A percentile compares a stretch with the other conserved stretches of the same genome.
Conservation (phyloP, 805 yeast species). For the Schizosaccharomyces pombe region DNA sequence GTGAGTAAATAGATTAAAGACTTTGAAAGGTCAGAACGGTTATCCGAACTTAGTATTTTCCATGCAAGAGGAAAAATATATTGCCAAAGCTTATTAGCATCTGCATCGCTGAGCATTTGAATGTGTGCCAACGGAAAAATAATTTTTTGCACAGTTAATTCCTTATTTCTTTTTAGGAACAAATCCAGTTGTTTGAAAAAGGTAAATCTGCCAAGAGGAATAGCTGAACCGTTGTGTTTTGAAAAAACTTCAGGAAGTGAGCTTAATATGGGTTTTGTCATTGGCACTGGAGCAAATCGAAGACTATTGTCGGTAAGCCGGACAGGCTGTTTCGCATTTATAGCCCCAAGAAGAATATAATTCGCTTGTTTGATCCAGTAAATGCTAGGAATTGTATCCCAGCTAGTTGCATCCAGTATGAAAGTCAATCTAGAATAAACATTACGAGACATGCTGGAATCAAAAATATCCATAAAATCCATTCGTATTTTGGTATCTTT, state of each 20-base stretch:
- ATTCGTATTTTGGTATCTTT: conserved; percentile 53
- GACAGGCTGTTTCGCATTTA: not conserved
- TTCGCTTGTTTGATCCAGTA: conserved; percentile 90
- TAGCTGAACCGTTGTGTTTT: no score
- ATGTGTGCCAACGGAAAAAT: not conserved
- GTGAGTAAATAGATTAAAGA: conserved; percentile 57
- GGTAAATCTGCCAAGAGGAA: not conserved
- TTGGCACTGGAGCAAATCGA: not conserved
- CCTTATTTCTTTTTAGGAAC: not conserved
- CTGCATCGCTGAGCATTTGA: not conserved
- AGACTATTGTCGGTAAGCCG: not conserved
- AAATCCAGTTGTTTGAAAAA: not conserved
- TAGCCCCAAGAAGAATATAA: conserved; percentile 48
- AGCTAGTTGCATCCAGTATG: conserved; percentile 75
- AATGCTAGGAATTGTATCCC: conserved; percentile 86
- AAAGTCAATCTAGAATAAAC: conserved; percentile 60
- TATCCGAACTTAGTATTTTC: conserved; percentile 49
- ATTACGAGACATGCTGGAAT: conserved; percentile 54
- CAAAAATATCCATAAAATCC: conserved; percentile 57
- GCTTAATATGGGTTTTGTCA: no score
- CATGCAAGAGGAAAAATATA: conserved; percentile 63
- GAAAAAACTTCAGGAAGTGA: no score
- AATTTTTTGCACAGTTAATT: not conserved
- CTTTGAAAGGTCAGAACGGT: conserved; percentile 63
- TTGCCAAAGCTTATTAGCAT: conserved; percentile 39